Evolutionary conservation across 805 yeast genomes (phyloP), one percentile per base, ranked within the genome.

Genomic region (Yarrowia yakushimensis): DNA sequence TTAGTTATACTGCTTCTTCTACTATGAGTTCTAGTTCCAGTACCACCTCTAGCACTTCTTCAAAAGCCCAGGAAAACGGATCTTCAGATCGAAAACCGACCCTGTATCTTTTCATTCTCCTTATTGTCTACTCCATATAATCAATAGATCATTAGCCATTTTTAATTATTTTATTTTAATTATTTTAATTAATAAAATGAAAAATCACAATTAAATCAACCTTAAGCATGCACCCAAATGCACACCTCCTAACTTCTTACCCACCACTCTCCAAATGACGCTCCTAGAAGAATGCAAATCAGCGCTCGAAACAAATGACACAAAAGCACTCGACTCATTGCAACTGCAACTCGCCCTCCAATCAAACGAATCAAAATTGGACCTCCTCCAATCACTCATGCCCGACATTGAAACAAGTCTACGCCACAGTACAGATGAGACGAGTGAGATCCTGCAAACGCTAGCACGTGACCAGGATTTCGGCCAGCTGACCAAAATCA

Each of bases 301-400:
- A 2, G 59, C 59, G 11, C 43, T 52, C 17, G 59, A 52, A 33
- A 34, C 23, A 2, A 8, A n/a, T 1, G 59, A 52, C 43, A 34
- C 33, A 17, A 55, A 55, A 15, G 48, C 61, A 6, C 30, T 55
- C 4, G 61, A 55, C 22, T 55, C 61, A 17, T 23, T 39, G 22
- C 46, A 55, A 11, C 23, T 55, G 4, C 61, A 55, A 30, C 61
- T 55, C 6, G 43, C 61, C 15, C 48, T 55, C 8, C 61, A 39
- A 20, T 22, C 61, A 3, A 55, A 41, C 7, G 46, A 39, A 12
- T 12, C 28, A 12, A 55, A 39, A 30, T 30, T 41, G 15, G 48
- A 55, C 9, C 20, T 55, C 1, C 28, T 55, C 9, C 13, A 7
- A 2, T 5, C 12, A 3, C 61, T 55, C 4, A 39, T 55, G 48